Evolutionary conservation across 192 early-diverging fungal species (phyloP), one percentile per base, ranked within the genome.

Genomic region (Umbelopsis ramanniana): DNA sequence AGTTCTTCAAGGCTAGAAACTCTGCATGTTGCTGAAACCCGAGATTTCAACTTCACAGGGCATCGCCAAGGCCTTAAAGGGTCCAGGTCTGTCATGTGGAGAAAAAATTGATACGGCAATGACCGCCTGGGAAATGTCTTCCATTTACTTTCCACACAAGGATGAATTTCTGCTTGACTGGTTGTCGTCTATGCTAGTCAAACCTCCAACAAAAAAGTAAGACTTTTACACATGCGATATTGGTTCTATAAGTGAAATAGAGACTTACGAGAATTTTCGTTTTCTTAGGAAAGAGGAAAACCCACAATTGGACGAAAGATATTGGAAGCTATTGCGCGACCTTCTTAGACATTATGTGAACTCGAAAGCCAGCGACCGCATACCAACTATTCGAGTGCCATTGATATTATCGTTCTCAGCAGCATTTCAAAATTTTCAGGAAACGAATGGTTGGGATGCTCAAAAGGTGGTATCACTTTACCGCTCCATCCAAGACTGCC

Each of bases 31-130:
- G 33, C 11, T 63, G 12, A 26, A 14, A 19, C 12, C 57, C 24
- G 57, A 63, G 57, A 63, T 63, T 63, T 63, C 57, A 17, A 68
- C 78, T 21, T 79, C 78, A 26, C 73, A 79, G 19, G 63, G 73
- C 67, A 74, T 79, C 33, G 78, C 78, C 43, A 79, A 75, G 46
- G 73, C 78, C 21, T 52, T 79, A 14, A 79, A 79, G 45, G 78
- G 78, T 46, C 55, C 73, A 52, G 78, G 78, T 14, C 66, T 74
- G 45, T 57, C 70, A 26, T 37, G 60, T 17, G 66, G 68, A 52
- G 24, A 79, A 52, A 71, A 72, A 45, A 72, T 79, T 46, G 46
- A 72, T 26, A 70, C 48, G 0, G 78, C 78, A 0, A 46, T 48
- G 10, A 53, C 68, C 3, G 70, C 73, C 14, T 79, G 78, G 78